Evolutionary conservation across 495 filamentous ascomycete genomes (phyloP).

Genomic region (Talaromyces ruber): DNA sequence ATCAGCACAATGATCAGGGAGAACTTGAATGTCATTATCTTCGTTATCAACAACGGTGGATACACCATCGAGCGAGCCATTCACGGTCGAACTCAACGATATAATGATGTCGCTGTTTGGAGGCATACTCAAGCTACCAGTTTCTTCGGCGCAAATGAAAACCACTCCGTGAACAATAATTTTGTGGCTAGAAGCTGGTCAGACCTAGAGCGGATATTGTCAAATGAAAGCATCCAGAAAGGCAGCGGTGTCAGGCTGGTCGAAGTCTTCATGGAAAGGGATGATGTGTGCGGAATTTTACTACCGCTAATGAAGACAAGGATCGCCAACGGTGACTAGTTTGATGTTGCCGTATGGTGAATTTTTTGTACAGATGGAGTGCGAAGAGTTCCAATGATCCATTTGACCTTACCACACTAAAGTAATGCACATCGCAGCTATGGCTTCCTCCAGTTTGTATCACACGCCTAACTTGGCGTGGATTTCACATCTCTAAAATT

Average conservation of each 20-base stretch:
- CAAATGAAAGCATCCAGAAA: slow-evolving; percentile 20
- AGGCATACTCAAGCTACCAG: slow-evolving; percentile 34
- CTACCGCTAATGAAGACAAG: slow-evolving; percentile 18
- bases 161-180: slow-evolving; percentile 15
- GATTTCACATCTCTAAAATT: too few species aligned
- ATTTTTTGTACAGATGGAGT: too few species aligned
- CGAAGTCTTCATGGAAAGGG: slow-evolving; percentile 36
- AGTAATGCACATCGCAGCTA: too few species aligned
- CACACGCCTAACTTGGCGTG: too few species aligned
- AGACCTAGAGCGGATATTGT: slow-evolving; percentile 26
- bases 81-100: slow-evolving; percentile 62
- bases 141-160: slow-evolving; percentile 34
- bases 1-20: slow-evolving; percentile 70
- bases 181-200: slow-evolving; percentile 25
- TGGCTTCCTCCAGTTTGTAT: too few species aligned
- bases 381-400: too few species aligned
- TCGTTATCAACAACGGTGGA: slow-evolving; percentile 67
- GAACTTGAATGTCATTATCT: slow-evolving; percentile 58
- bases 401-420: too few species aligned
- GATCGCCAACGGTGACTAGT: slow-evolving; percentile 6
- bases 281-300: slow-evolving; percentile 31
- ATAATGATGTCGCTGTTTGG: slow-evolving; percentile 68
- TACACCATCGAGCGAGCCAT: slow-evolving; percentile 71
- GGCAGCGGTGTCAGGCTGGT: slow-evolving; percentile 34
- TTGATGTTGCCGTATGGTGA: too few species aligned